phyloP scores from a whole-genome alignment of 805 yeast genomes.

The Candida bentonensis region DNA sequence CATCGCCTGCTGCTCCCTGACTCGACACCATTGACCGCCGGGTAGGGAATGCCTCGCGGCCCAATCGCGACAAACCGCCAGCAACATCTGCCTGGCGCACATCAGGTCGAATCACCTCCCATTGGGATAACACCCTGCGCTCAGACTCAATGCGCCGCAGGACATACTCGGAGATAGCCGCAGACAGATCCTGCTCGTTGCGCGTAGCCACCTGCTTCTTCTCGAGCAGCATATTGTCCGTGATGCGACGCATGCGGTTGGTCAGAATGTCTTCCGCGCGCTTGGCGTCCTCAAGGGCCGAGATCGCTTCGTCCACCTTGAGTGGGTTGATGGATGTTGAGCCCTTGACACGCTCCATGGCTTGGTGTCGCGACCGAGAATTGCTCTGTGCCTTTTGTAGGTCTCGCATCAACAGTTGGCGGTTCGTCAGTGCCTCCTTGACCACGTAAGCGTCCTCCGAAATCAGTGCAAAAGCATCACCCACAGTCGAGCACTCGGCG shows the following conservation, averaged over 20 bases:
- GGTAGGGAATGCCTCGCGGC: constrained; percentile 47
- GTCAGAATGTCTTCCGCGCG: constrained; percentile 61
- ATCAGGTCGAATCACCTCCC: constrained; percentile 60
- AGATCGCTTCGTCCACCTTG: constrained; percentile 81
- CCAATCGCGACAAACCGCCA: constrained; percentile 75
- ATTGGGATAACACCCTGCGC: constrained; percentile 57
- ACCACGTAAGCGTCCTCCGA: constrained; percentile 69
- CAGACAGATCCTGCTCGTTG: constrained; percentile 42
- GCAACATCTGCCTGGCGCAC: constrained; percentile 59
- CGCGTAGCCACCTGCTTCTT: constrained; percentile 42
- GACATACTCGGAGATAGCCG: constrained; percentile 43
- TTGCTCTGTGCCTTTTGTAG: constrained; percentile 62
- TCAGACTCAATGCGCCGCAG: constrained; percentile 72
- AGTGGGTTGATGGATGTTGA: constrained; percentile 68
- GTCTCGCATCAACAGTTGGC: constrained; percentile 88
- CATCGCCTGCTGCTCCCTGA: constrained; percentile 38
- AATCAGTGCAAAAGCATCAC: constrained; percentile 56
- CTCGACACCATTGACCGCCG: constrained; percentile 25
- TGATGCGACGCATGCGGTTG: constrained; percentile 66
- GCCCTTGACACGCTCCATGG: constrained; percentile 56
- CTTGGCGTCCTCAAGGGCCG: constrained; percentile 64
- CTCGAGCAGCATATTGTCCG: constrained; percentile 74
- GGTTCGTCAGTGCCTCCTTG: constrained; percentile 84
- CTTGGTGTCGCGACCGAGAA: constrained; percentile 54
- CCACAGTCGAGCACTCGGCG: constrained; percentile 57